Evolutionary conservation across 208 protist genomes (phyloP).

Genomic region (Leptomonas seymouri): DNA sequence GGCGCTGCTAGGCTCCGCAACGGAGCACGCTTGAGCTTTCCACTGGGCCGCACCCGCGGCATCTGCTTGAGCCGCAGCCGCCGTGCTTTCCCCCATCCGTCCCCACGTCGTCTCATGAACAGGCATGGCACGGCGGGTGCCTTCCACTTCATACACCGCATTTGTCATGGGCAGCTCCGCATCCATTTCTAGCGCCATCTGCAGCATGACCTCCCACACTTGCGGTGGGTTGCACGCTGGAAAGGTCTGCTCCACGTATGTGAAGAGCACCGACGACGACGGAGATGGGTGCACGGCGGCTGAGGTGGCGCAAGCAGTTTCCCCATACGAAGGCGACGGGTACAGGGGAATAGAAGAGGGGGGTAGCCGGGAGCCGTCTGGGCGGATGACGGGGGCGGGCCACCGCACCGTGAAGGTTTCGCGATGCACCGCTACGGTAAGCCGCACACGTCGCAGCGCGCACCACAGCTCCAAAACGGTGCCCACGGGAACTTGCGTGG

Average conservation of each 20-base stretch:
- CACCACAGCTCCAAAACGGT: conserved; percentile 70
- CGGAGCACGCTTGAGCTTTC: neutral
- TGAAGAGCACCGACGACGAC: conserved; percentile 20
- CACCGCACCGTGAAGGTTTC: conserved; percentile 81
- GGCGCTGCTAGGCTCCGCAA: neutral
- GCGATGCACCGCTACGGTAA: conserved; percentile 69
- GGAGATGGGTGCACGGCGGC: neutral
- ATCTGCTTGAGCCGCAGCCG: too few species aligned
- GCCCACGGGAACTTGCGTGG: conserved; percentile 18
- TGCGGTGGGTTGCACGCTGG: conserved; percentile 52
- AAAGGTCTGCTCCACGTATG: conserved; percentile 75
- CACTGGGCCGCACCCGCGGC: too few species aligned
- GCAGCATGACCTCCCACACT: conserved; percentile 70
- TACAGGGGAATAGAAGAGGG: neutral
- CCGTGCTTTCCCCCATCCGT: too few species aligned
- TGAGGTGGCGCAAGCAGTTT: too few species aligned
- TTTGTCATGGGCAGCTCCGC: conserved; percentile 18
- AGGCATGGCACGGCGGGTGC: neutral
- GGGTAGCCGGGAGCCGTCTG: conserved; percentile 42
- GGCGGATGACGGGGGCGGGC: conserved; percentile 61
- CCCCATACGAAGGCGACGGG: too few species aligned
- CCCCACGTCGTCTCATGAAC: too few species aligned
- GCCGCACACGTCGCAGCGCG: conserved; percentile 60
- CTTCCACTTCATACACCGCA: neutral
- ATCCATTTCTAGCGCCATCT: conserved; percentile 60